Evolutionary conservation across 768 basidiomycete genomes (phyloP), one percentile per base, ranked within the genome.

Genomic region (Suillus plorans): DNA sequence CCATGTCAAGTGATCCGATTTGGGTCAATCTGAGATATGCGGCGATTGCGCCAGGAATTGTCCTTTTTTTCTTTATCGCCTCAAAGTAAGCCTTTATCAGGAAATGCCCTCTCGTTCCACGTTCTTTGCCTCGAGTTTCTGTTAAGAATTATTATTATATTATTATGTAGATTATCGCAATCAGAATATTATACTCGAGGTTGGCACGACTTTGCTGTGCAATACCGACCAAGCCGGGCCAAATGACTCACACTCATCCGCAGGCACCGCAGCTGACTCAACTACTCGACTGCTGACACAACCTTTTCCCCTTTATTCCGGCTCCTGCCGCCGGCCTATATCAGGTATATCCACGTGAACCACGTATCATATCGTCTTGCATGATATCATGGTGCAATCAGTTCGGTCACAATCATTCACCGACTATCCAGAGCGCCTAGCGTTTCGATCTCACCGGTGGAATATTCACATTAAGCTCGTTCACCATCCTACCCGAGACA

Each of bases 121-220:
- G 74, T 75, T 77, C 70, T 61, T 61, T 67, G 61, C 74, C 75
- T 77, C 74, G 68, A 72, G 70, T 69, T 75, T 76, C 58, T 66
- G 53, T 49, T 18, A 60, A 25, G 25, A 49, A 50, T 50, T 47
- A 62, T 28, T 36, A 60, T 28, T 28, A 62, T 42, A 16, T 42
- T 42, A 42, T 39, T 39, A 39, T 13, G 13, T 39, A 39, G 39
- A 39, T 39, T 47, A 45, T 44, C 5, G 13, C 13, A 41, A 41
- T 41, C 39, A 41, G 41, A 41, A 41, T 44, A 42, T 42, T 42
- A 6, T 50, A 50, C 60, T 49, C 63, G 60, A 61, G 56, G 58
- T 31, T 41, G 28, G 22, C 42, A 52, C 61, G 64, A 63, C 66
- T 56, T 55, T 31, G 31, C 31, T 31, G 31, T 31, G 31, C 31